Base-by-base conservation (phyloP, 2,329 filamentous ascomycete genomes). In the Botrytis fabae region DNA sequence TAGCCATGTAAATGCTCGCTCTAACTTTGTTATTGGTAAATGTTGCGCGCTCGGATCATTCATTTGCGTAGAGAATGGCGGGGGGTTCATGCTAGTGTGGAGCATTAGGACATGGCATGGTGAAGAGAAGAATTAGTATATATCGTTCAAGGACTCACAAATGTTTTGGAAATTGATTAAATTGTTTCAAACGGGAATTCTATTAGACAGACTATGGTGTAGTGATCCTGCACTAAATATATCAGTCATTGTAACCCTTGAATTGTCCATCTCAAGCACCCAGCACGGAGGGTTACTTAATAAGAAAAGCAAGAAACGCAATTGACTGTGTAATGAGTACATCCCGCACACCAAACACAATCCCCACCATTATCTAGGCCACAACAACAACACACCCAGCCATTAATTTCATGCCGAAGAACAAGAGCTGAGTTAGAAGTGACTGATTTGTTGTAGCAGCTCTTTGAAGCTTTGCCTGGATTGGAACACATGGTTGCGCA, bases 381-480 rank as follows among this genome's bases (percentile, higher is more conserved):
- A 35, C 66, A 69, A n/a, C n/a, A 35, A 61, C 66, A 69, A 61
- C 66, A 69, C n/a, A 61, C n/a, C 66, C 66, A 69, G 8, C 54
- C 38, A 32, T 18, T 20, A 4, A 18, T n/a, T 3, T 44, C 6
- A 4, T 66, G 20, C 18, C 28, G 38, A 61, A 35, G 32, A 35
- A 60, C 12, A 42, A 18, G 63, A 35, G 22, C 16, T 51, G 63
- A 25, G 48, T 28, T 12, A 28, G 32, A 16, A 28, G 32, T 20
- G 22, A 22, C 32, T 7, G 22, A 2, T 18, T 63, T 10, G 10
- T n/a, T 20, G 25, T 16, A 48, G 22, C 32, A 5, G 48, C 14
- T 28, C 16, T n/a, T 22, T 6, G 25, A 57, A 18, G 9, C 6
- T 20, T 51, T 40, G 35, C 2, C 35, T 28, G 12, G 14, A 22